Evolutionary conservation across 768 basidiomycete species (phyloP), one percentile per base, ranked within the genome.

Genomic region (Hysterangium stoloniferum): DNA sequence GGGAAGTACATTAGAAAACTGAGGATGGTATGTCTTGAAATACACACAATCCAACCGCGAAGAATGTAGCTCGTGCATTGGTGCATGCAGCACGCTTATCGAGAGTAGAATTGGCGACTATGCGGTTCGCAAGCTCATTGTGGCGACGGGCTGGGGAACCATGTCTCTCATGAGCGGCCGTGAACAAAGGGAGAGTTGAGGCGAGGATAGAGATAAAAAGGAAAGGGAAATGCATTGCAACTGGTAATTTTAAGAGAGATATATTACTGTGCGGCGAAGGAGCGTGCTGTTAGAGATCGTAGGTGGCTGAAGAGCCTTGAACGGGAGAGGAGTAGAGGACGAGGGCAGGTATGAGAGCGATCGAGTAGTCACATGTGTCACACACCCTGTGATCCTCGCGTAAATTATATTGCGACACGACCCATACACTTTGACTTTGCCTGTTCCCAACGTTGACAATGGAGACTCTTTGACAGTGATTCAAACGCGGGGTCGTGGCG

Each of bases 11-110:
- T 27, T 45, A 24, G 28, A 43, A 31, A 43, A 45, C 24, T 32
- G 17, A 34, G 29, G 56, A 15, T 34, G 53, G 54, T 34, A 34
- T 34, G 33, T 9, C 7, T 17, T 13, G 20, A 19, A 42, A 41
- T 6, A 52, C 66, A 61, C 53, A 79, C 78, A 75, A 57, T 52
- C 78, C 78, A 50, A 73, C 75, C 36, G 72, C 71, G 59, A 81
- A 83, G 56, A 67, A 83, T 12, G 80, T 76, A 64, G 75, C 76
- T 47, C 71, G 71, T 2, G 74, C 62, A 48, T 55, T 50, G 33
- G 53, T 45, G 6, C 29, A 28, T 7, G 22, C 22, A 15, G 31
- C 6, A 22, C 37, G 35, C 20, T 41, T 31, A n/a, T n/a, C n/a
- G n/a, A n/a, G n/a, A n/a, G n/a, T n/a, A n/a, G n/a, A n/a, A n/a